Percentiles rank a stretch among this genome's conserved stretches.
Evolutionary conservation across 2,329 filamentous ascomycete species (phyloP).

Genomic region (Phyllosticta citriasiana): DNA sequence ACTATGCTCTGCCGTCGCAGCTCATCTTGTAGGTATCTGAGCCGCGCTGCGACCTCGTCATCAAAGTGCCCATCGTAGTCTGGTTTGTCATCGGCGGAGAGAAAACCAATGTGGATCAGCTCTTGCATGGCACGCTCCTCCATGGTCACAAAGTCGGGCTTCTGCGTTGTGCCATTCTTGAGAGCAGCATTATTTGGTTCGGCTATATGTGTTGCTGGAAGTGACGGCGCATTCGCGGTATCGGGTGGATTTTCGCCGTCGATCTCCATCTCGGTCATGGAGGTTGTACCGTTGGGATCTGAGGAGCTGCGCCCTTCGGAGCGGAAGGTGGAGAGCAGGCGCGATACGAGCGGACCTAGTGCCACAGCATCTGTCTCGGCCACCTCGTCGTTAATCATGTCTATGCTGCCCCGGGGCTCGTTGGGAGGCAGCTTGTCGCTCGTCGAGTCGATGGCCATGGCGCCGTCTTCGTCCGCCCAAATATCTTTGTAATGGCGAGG

Average conservation of each 20-base stretch:
- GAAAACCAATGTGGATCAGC: slow-evolving; percentile 78
- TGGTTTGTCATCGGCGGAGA: slow-evolving; percentile 63
- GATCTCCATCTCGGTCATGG: slow-evolving; percentile 42
- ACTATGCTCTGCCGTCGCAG: slow-evolving; percentile 74
- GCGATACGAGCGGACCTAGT: slow-evolving; percentile 72
- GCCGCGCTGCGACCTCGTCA: slow-evolving; percentile 82
- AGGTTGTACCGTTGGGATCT: slow-evolving; percentile 36
- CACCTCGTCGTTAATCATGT: slow-evolving; percentile 77
- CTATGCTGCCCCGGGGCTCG: slow-evolving; percentile 73
- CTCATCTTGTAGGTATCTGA: slow-evolving; percentile 74
- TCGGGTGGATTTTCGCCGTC: slow-evolving; percentile 32
- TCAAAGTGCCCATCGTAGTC: slow-evolving; percentile 87
- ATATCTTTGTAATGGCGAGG: slow-evolving; percentile 79
- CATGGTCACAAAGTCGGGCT: slow-evolving; percentile 74
- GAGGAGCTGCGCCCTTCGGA: slow-evolving; percentile 59
- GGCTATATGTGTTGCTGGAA: slow-evolving; percentile 68
- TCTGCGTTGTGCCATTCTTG: slow-evolving; percentile 66
- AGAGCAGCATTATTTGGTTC: slow-evolving; percentile 67
- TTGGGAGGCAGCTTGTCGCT: slow-evolving; percentile 65
- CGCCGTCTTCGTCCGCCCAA: slow-evolving; percentile 90
- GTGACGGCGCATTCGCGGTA: slow-evolving; percentile 32
- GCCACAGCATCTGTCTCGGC: slow-evolving; percentile 84
- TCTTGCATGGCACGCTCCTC: slow-evolving; percentile 90
- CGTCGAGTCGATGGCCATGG: slow-evolving; percentile 60
- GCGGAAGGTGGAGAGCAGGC: slow-evolving; percentile 70